Evolutionary conservation across 805 yeast genomes (phyloP).

Genomic region (Scheffersomyces ergatensis): DNA sequence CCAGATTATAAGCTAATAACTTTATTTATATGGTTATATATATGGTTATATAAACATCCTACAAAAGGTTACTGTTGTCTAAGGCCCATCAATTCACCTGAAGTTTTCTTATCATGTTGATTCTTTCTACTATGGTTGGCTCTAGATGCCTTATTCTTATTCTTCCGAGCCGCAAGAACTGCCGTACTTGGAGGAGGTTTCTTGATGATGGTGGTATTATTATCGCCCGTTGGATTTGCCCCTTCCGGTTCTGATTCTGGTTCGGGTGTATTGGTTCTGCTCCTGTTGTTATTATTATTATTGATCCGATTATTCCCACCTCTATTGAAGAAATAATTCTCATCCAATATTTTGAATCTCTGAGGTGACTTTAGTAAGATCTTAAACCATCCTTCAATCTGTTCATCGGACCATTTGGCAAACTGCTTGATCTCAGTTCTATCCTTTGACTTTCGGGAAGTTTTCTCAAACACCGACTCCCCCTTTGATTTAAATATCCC

Average conservation of each 20-base stretch:
- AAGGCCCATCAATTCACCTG: too few relatives aligned
- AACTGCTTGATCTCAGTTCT: constrained; percentile 51
- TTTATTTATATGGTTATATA: too few relatives aligned
- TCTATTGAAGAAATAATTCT: constrained; percentile 45
- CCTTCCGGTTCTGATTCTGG: not conserved
- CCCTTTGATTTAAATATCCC: constrained; percentile 48
- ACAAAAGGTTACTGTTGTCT: too few relatives aligned
- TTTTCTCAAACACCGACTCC: constrained; percentile 39
- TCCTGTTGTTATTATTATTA: constrained; percentile 15
- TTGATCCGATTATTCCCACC: constrained; percentile 21
- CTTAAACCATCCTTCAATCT: constrained; percentile 89
- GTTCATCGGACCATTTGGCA: constrained; percentile 81
- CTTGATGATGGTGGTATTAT: not conserved
- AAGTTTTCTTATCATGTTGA: constrained; percentile 57
- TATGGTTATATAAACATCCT: too few relatives aligned
- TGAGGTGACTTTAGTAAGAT: constrained; percentile 67
- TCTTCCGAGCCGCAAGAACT: constrained; percentile 43
- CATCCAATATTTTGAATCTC: constrained; percentile 61
- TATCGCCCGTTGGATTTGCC: not conserved
- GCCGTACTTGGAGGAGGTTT: not conserved
- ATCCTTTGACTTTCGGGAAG: constrained; percentile 47
- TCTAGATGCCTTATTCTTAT: constrained; percentile 51
- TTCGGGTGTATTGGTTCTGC: not conserved
- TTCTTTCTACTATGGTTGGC: constrained; percentile 68
- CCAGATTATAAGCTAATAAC: too few relatives aligned